A percentile compares a stretch with the other conserved stretches of the same genome.
Evolutionary conservation across 495 filamentous ascomycete species (phyloP).

Genomic region (Astrocystis sublimbata): DNA sequence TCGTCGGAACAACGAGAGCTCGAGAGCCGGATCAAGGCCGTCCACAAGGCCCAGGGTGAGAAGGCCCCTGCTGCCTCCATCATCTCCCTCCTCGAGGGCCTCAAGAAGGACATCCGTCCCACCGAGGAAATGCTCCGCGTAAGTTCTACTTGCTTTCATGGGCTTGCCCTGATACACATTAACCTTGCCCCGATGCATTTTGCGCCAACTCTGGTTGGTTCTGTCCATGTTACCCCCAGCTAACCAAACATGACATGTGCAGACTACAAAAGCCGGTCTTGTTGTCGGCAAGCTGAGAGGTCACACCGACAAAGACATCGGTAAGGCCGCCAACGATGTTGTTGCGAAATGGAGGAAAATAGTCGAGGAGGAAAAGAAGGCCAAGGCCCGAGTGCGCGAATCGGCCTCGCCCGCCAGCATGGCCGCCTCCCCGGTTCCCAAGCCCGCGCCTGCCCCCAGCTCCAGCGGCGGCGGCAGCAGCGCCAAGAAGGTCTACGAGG

Average conservation of each 20-base stretch:
- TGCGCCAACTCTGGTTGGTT: too few species aligned
- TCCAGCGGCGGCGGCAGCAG: too few species aligned
- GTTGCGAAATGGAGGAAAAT: slow-evolving; percentile 85
- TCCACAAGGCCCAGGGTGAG: slow-evolving; percentile 72
- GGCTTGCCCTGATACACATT: too few species aligned
- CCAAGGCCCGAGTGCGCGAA: slow-evolving; percentile 45
- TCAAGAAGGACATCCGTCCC: slow-evolving; percentile 76
- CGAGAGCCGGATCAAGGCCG: slow-evolving; percentile 65
- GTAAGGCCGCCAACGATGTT: slow-evolving; percentile 71
- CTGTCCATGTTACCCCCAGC: neutral
- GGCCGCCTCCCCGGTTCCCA: slow-evolving; percentile 44
- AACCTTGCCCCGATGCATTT: too few species aligned
- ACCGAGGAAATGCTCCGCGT: slow-evolving; percentile 83
- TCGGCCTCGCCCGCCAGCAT: slow-evolving; percentile 37
- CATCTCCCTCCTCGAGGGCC: slow-evolving; percentile 67
- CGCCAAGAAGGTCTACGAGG: slow-evolving; percentile 60
- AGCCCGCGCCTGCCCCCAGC: slow-evolving; percentile 29
- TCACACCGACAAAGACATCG: slow-evolving; percentile 74
- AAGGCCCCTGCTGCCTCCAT: slow-evolving; percentile 66
- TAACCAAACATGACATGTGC: slow-evolving; percentile 21
- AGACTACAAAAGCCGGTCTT: slow-evolving; percentile 89
- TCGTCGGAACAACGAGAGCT: slow-evolving; percentile 70
- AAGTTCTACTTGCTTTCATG: slow-evolving; percentile 28
- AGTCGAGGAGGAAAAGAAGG: slow-evolving; percentile 68
- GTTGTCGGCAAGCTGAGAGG: slow-evolving; percentile 80